Conservation (phyloP, 2,329 filamentous ascomycete species). For the Fusarium phyllophilum region DNA sequence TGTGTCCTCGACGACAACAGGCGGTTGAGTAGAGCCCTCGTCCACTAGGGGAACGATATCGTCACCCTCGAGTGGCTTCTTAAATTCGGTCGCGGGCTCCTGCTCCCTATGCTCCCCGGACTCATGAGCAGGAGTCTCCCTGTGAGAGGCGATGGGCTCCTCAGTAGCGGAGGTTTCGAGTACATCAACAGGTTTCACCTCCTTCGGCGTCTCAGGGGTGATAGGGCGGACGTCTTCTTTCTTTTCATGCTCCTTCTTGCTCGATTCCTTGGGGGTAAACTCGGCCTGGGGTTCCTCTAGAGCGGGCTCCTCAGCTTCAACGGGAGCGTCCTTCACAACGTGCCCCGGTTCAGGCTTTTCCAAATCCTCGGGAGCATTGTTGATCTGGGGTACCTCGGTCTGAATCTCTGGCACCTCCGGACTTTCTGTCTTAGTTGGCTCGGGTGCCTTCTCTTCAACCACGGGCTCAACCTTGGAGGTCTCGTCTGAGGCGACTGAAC, state of each 20-base stretch:
- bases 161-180: conserved; percentile 18
- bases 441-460: conserved; percentile 5
- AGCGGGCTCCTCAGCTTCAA: conserved; percentile 27
- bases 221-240: neutral
- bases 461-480: conserved; percentile 1
- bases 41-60: conserved; percentile 24
- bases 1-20: conserved; percentile 17
- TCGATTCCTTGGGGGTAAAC: conserved; percentile 3
- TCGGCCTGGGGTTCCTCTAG: conserved; percentile 13
- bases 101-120: conserved; percentile 3
- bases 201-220: conserved; percentile 3
- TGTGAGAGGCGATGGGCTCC: conserved; percentile 15
- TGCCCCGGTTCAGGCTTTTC: conserved; percentile 8
- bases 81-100: neutral
- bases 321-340: conserved; percentile 14
- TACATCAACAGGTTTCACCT: neutral
- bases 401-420: conserved; percentile 2
- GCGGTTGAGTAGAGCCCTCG: conserved; percentile 15
- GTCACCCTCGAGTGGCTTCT: conserved; percentile 9
- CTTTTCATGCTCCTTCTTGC: neutral
- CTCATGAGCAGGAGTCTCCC: neutral
- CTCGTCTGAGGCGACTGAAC: conserved; percentile 14
- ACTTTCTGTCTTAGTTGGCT: conserved; percentile 7
- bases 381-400: neutral
- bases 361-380: neutral